Conservation (phyloP, 768 basidiomycete species). For the Panaeolus cyanescens region DNA sequence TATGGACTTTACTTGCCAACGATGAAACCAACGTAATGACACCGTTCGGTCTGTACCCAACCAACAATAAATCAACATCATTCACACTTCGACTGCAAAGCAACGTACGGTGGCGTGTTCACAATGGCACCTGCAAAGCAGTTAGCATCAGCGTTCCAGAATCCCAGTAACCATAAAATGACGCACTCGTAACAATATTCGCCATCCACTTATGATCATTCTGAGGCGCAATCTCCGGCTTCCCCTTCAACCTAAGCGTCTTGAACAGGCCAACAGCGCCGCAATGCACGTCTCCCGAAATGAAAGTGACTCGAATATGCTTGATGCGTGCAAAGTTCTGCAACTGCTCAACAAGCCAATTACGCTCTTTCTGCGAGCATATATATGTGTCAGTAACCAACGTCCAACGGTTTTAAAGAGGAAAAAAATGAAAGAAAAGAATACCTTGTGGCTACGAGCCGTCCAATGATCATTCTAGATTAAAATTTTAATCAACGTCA, state of each 20-base stretch:
- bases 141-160: not conserved
- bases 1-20: slow-evolving; percentile 80
- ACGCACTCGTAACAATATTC: slow-evolving; percentile 79
- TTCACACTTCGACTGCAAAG: not conserved
- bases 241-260: slow-evolving; percentile 57
- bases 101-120: slow-evolving; percentile 82
- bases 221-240: slow-evolving; percentile 48
- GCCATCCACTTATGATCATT: slow-evolving; percentile 88
- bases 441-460: slow-evolving; percentile 73
- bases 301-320: slow-evolving; percentile 75
- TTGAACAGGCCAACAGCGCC: slow-evolving; percentile 82
- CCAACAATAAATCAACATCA: not conserved
- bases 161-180: not conserved
- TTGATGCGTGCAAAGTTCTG: slow-evolving; percentile 70
- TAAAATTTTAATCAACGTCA: slow-evolving; percentile 3
- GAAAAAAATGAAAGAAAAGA: slow-evolving; percentile 3
- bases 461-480: slow-evolving; percentile 91
- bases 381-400: slow-evolving; percentile 1
- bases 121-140: slow-evolving; percentile 77
- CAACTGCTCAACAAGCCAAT: slow-evolving; percentile 80
- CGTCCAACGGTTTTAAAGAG: not conserved
- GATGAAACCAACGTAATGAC: slow-evolving; percentile 83
- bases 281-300: slow-evolving; percentile 94
- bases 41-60: slow-evolving; percentile 55
- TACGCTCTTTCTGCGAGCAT: slow-evolving; percentile 75